Percentiles rank a stretch among this genome's conserved stretches.
Conservation (phyloP, 768 basidiomycete genomes). For the Strobilomyces dryophilus region DNA sequence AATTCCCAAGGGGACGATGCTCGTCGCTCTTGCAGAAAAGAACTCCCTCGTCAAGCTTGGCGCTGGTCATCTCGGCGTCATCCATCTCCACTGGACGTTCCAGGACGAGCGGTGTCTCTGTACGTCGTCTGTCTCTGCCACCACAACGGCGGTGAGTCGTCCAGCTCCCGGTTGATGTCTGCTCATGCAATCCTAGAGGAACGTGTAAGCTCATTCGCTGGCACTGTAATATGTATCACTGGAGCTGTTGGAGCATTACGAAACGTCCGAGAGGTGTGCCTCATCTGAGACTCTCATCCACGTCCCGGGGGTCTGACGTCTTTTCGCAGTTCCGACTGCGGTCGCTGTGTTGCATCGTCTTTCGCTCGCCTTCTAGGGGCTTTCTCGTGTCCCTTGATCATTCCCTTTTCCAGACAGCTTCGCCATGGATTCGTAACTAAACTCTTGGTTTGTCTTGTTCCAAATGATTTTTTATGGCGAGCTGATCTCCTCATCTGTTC, state of each 20-base stretch:
- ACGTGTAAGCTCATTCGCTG: slow-evolving; percentile 76
- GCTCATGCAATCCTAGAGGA: slow-evolving; percentile 32
- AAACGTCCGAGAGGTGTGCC: slow-evolving; percentile 70
- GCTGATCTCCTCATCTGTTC: neutral
- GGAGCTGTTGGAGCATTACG: slow-evolving; percentile 70
- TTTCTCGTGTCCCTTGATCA: slow-evolving; percentile 88
- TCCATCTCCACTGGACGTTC: slow-evolving; percentile 79
- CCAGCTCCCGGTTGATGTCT: neutral
- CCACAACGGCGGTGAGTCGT: slow-evolving; percentile 41
- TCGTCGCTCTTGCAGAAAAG: slow-evolving; percentile 76
- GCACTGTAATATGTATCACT: slow-evolving; percentile 90
- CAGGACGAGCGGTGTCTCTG: slow-evolving; percentile 83
- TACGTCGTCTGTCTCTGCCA: slow-evolving; percentile 36
- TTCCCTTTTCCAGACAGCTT: slow-evolving; percentile 77
- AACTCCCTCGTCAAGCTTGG: slow-evolving; percentile 66
- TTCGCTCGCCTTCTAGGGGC: slow-evolving; percentile 87
- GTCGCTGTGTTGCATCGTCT: slow-evolving; percentile 93
- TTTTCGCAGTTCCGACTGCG: slow-evolving; percentile 78
- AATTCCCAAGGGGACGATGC: slow-evolving; percentile 70
- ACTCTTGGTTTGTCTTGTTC: slow-evolving; percentile 52
- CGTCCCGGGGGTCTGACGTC: neutral
- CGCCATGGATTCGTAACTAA: slow-evolving; percentile 77
- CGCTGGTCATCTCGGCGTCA: slow-evolving; percentile 73
- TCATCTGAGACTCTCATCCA: neutral
- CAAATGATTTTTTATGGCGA: neutral